A percentile compares a stretch with the other conserved stretches of the same genome.
phyloP scores from a whole-genome alignment of 176 grass and related monocot species.

The Cenchrus americanus region DNA sequence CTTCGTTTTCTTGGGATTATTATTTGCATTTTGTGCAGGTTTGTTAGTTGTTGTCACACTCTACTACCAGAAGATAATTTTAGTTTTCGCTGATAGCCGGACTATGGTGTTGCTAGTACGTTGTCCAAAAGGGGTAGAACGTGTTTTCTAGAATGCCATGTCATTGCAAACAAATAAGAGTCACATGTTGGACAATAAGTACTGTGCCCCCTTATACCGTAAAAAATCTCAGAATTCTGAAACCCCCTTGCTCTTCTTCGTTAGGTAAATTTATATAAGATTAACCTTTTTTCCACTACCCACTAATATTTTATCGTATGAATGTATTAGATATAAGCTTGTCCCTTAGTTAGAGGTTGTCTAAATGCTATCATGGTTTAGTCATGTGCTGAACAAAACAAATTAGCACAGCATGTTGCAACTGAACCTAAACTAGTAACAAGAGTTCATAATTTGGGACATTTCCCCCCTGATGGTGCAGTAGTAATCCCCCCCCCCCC shows the following conservation, averaged over 20 bases:
- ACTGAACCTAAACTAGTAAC: not conserved
- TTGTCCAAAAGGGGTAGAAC: not conserved
- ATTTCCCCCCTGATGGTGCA: not conserved
- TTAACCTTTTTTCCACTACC: not conserved
- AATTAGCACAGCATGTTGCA: not conserved
- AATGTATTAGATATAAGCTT: not conserved
- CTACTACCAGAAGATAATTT: not conserved
- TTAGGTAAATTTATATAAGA: too few relatives aligned
- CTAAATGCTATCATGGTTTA: conserved; percentile 17
- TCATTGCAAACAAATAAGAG: not conserved
- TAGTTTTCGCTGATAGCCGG: not conserved
- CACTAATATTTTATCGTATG: not conserved
- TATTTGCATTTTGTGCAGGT: conserved; percentile 5
- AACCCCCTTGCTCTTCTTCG: not conserved
- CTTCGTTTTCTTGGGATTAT: not conserved
- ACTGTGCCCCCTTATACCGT: not conserved
- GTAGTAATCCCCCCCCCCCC: not conserved
- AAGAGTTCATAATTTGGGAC: not conserved
- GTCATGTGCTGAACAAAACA: conserved; percentile 17
- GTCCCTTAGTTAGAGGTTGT: not conserved
- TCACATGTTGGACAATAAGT: not conserved
- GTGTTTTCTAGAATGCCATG: not conserved
- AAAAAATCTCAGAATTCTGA: conserved; percentile 2
- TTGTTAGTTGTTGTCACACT: conserved; percentile 24
- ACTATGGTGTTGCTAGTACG: conserved; percentile 3